Base-by-base conservation (phyloP, 331 rosid species). In the Malus hybrid region DNA sequence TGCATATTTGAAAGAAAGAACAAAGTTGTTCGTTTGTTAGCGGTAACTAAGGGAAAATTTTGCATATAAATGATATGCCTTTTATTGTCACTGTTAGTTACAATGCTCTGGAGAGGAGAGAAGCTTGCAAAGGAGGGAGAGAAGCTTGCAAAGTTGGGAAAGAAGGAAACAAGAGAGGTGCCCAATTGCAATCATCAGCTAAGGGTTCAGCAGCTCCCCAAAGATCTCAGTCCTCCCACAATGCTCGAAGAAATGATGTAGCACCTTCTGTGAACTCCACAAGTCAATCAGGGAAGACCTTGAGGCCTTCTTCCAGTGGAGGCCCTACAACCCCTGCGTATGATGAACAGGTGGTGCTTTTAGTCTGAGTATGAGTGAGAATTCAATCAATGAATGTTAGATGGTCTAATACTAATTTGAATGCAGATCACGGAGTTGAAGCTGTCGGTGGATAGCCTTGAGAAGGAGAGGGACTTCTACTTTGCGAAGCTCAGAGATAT, bases 381-480 rank as follows among this genome's bases (percentile, higher is more conserved):
- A 55, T 28, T 28, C 33, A 33, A 2, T 24, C 15, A 28, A 28
- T 19, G 54, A 28, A 39, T 6, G 32, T 34, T 29, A 55, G 22
- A 8, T 10, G 15, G 5, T 79, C 76, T 79, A 12, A 77, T 31
- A 16, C 27, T 68, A 34, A 66, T 67, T 14, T 69, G 0, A n/a
- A 64, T 86, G 90, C 89, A 94, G 99, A 84, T 94, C 80, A 94
- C 99, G 1, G 96, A 87, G 73, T 74, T 94, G 88, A 95, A 95
- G 77, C 76, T 95, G 22, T 95, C 99, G 11, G 87, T 95, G 50
- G 97, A 92, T 70, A 91, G 96, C 79, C 99, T 95, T 69, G 99
- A 95, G 88, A 95, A 95, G 87, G 97, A 95, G 72, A 73, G 99
- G 39, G 97, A 95, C 65, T 95, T 90, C 87, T 95, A 95, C 80